Conservation (phyloP, 1,284 basidiomycete species). For the Pascua guehoae region DNA sequence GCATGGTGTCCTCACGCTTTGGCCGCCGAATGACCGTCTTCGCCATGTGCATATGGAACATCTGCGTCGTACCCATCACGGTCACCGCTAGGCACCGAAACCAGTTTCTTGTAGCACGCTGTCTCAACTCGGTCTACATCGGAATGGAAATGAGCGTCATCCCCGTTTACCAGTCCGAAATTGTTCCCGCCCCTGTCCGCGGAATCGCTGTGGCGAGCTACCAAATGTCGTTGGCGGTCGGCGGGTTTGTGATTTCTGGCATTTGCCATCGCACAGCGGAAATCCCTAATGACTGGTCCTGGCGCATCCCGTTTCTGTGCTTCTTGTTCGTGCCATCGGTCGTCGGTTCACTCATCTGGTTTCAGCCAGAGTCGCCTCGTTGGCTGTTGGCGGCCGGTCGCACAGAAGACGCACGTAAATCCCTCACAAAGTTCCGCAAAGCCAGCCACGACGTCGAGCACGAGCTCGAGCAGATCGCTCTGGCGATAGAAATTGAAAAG, state of each 20-base stretch:
- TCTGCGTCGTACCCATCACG: conserved; percentile 10
- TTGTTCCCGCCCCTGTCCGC: conserved; percentile 14
- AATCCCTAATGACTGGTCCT: conserved; percentile 12
- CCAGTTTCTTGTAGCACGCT: conserved; percentile 10
- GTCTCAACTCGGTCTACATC: conserved; percentile 16
- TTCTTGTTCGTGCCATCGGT: conserved; percentile 8
- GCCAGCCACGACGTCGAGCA: conserved; percentile 6
- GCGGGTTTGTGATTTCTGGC: conserved; percentile 11
- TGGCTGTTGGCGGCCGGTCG: conserved; percentile 26
- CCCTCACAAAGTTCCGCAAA: conserved; percentile 17
- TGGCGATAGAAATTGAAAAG: conserved; percentile 3
- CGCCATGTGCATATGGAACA: conserved; percentile 16
- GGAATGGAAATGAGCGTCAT: conserved; percentile 20
- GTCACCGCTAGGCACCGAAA: conserved; percentile 5
- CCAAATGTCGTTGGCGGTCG: conserved; percentile 15
- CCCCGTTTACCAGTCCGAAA: conserved; percentile 15
- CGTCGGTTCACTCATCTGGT: conserved; percentile 14
- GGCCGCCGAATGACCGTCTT: conserved; percentile 16
- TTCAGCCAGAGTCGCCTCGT: conserved; percentile 23
- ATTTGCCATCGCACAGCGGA: conserved; percentile 7
- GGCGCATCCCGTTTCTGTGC: conserved; percentile 14
- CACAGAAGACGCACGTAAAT: conserved; percentile 12
- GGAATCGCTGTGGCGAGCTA: conserved; percentile 15
- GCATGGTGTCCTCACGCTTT: conserved; percentile 8
- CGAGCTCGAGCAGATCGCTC: not conserved